Evolutionary conservation across 441 rosid species (phyloP), one percentile per base, ranked within the genome.

Genomic region (Metrosideros polymorpha): DNA sequence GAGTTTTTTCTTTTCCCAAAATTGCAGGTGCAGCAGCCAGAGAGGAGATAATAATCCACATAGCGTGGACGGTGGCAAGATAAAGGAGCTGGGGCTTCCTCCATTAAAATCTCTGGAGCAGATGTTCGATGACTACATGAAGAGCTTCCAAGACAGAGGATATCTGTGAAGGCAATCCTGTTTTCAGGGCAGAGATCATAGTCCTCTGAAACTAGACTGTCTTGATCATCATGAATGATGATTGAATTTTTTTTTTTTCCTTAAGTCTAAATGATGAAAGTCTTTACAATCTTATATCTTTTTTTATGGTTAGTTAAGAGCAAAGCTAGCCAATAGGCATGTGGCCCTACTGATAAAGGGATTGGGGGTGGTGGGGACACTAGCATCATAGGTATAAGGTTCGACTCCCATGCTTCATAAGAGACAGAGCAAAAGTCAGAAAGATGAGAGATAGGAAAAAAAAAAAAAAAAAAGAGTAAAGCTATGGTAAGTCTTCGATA

Each of bases 91-190:
- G 89, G 96, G 98, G 4, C 89, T 92, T 17, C 83, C 90, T 57
- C 88, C 91, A 3, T 92, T 94, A 87, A 94, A 90, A 89, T 89
- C 97, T 22, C 52, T 94, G n/a, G 87, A 91, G 85, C 88, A 94
- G 83, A 96, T 94, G 96, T 94, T 96, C 79, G 97, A 94, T 88
- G 97, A 94, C 83, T 93, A 93, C 90, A 89, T 94, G 90, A 92
- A 85, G 89, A 90, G 97, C 87, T 95, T 96, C 91, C 95, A 93
- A 82, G 91, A 95, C 35, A 93, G 88, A 83, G 94, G 95, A 22
- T 87, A 92, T 85, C 94, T 93, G 4, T 93, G 85, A 86, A 85
- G 82, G 76, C 76, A 32, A 2, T 22, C 76, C 76, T 9, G 25
- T 32, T 59, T 29, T 59, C 39, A 7, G 39, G 29, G 22, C 39